Evolutionary conservation across 139 green algal species (phyloP).

Genomic region (Diplosphaera chodatii): DNA sequence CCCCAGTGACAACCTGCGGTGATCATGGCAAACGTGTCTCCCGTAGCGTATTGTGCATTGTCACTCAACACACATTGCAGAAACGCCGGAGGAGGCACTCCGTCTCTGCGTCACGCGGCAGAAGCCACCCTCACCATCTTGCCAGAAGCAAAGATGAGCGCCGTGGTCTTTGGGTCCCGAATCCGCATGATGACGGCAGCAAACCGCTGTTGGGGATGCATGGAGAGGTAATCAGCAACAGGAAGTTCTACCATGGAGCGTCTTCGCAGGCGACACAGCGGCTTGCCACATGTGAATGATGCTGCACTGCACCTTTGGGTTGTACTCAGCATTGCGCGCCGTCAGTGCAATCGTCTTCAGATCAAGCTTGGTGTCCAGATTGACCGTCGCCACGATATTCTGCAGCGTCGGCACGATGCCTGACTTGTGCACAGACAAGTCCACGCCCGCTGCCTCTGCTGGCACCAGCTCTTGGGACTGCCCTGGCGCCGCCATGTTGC

Average conservation of each 20-base stretch:
- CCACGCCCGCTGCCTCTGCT: not conserved
- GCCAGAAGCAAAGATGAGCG: conserved; percentile 94
- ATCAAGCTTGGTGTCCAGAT: conserved; percentile 90
- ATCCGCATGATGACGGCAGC: conserved; percentile 99
- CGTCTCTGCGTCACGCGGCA: no score
- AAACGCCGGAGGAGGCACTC: no score
- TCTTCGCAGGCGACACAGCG: no score
- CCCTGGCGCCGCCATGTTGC: not conserved
- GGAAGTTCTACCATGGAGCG: no score
- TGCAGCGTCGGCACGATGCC: conserved; percentile 90
- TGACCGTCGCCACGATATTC: conserved; percentile 96
- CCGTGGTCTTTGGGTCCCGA: conserved; percentile 95
- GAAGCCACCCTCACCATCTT: conserved; percentile 86
- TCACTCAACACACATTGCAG: no score
- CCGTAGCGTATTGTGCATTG: no score
- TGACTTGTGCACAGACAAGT: conserved; percentile 53
- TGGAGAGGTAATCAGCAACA: not conserved
- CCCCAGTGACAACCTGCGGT: conserved; percentile 78
- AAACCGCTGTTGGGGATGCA: conserved; percentile 75
- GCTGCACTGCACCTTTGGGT: conserved; percentile 80
- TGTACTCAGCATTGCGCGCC: conserved; percentile 98
- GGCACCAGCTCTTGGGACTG: not conserved
- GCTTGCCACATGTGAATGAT: no score
- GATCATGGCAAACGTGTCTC: not conserved
- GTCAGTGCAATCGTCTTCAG: conserved; percentile 93